phyloP scores from a whole-genome alignment of 1,284 basidiomycete genomes.

The Cutaneotrichosporon curvatum region DNA sequence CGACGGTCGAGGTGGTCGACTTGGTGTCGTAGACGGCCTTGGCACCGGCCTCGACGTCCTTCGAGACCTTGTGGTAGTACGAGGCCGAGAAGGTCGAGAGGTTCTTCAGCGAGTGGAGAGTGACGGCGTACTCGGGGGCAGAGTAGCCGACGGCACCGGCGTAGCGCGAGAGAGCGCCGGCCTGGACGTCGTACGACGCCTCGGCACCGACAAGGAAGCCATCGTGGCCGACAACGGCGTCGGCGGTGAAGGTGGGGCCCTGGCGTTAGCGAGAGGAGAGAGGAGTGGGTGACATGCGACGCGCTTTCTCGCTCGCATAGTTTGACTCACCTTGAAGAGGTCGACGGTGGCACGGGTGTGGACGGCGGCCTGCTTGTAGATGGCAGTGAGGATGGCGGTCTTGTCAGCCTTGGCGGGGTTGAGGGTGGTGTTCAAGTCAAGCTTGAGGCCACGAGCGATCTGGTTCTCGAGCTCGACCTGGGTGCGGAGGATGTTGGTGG shows the following conservation, averaged over 20 bases:
- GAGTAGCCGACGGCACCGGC: constrained; percentile 77
- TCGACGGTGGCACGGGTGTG: constrained; percentile 90
- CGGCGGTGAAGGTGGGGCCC: constrained; percentile 95
- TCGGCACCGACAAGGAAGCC: constrained; percentile 97
- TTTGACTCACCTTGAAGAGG: constrained; percentile 85
- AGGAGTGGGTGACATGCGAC: no score
- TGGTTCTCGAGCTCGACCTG: constrained; percentile 96
- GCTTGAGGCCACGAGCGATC: constrained; percentile 94
- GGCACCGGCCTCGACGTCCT: constrained; percentile 94
- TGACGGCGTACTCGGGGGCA: constrained; percentile 94
- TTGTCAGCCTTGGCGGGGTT: constrained; percentile 66
- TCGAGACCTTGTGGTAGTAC: constrained; percentile 93
- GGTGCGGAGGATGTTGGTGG: constrained; percentile 77
- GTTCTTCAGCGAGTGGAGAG: constrained; percentile 91
- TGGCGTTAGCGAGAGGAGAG: constrained; percentile 32
- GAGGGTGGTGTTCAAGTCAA: constrained; percentile 80
- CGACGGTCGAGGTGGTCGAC: constrained; percentile 76
- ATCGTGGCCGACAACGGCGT: constrained; percentile 90
- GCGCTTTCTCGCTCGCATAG: no score
- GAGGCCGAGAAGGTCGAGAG: constrained; percentile 87
- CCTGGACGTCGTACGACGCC: constrained; percentile 91
- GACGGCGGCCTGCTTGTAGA: constrained; percentile 94
- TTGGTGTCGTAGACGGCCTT: constrained; percentile 97
- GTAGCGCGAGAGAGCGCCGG: constrained; percentile 87
- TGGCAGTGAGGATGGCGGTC: constrained; percentile 69